phyloP scores from a whole-genome alignment of 352 stramenopile genomes.

The Globisporangium polare region DNA sequence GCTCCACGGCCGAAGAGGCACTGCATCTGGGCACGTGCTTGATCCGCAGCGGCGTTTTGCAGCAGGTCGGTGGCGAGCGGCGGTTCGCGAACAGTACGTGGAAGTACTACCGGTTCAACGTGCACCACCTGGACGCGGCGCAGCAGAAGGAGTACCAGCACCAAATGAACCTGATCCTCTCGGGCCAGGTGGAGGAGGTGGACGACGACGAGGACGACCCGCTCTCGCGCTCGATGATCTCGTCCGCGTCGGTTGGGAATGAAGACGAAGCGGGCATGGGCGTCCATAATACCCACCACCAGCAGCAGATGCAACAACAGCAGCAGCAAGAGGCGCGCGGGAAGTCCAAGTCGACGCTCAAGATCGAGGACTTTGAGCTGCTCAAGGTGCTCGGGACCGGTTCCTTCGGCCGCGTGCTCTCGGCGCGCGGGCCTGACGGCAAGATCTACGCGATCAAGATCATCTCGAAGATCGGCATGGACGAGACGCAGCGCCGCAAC shows the following conservation, averaged over 20 bases:
- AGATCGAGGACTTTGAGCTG: conserved; percentile 87
- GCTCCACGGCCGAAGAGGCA: conserved; percentile 79
- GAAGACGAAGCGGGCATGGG: conserved; percentile 39
- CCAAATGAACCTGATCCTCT: conserved; percentile 64
- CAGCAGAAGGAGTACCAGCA: conserved; percentile 44
- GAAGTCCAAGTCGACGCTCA: conserved; percentile 75
- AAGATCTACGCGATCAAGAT: conserved; percentile 88
- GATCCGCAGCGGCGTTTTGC: conserved; percentile 63
- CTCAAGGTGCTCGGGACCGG: conserved; percentile 81
- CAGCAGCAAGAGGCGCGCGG: conserved; percentile 28
- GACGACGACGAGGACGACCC: conserved; percentile 68
- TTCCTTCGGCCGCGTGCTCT: conserved; percentile 83
- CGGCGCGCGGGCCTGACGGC: conserved; percentile 56
- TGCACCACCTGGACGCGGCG: conserved; percentile 63
- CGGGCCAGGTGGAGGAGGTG: conserved; percentile 70
- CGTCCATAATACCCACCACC: conserved; percentile 2
- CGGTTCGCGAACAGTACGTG: conserved; percentile 79
- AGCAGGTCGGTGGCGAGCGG: conserved; percentile 66
- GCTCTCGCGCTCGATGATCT: conserved; percentile 52
- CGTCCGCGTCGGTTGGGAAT: conserved; percentile 52
- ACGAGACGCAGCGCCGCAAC: conserved; percentile 75
- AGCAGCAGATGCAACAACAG: conserved; percentile 18
- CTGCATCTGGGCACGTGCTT: conserved; percentile 70
- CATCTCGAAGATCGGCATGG: conserved; percentile 87
- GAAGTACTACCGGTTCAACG: conserved; percentile 87